Evolutionary conservation across 208 protist species (phyloP).

Genomic region (Leishmania aethiopica): DNA sequence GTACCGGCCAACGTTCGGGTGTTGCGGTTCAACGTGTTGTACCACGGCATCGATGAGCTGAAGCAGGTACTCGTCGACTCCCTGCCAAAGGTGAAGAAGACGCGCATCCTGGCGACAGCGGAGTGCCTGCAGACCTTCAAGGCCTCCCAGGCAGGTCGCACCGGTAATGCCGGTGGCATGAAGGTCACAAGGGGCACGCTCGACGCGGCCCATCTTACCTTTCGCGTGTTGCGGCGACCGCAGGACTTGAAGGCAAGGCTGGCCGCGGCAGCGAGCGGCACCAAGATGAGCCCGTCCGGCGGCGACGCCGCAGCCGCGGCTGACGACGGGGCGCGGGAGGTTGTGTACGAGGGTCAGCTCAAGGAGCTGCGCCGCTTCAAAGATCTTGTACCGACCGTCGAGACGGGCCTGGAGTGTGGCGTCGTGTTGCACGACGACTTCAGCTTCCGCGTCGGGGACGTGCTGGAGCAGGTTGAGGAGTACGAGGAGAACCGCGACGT

Average conservation of each 20-base stretch:
- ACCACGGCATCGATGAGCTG: constrained; percentile 86
- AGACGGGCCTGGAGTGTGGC: constrained; percentile 88
- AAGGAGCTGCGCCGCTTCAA: constrained; percentile 91
- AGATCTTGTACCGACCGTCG: constrained; percentile 84
- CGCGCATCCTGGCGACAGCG: constrained; percentile 64
- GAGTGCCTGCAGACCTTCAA: constrained; percentile 86
- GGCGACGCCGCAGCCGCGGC: constrained; percentile 25
- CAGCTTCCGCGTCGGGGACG: constrained; percentile 73
- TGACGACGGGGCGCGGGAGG: constrained; percentile 42
- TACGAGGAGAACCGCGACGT: constrained; percentile 85
- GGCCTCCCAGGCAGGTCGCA: constrained; percentile 81
- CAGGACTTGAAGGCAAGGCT: constrained; percentile 25
- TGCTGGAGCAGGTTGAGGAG: constrained; percentile 75
- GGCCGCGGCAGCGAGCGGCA: constrained; percentile 7
- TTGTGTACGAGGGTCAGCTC: constrained; percentile 86
- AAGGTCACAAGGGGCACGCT: constrained; percentile 81
- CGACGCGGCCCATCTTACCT: constrained; percentile 58
- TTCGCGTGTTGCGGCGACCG: constrained; percentile 70
- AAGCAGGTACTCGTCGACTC: constrained; percentile 77
- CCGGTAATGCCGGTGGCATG: constrained; percentile 87
- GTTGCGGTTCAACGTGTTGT: constrained; percentile 84
- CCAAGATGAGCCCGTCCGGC: constrained; percentile 1
- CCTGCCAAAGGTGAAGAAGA: constrained; percentile 71
- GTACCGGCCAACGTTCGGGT: constrained; percentile 77
- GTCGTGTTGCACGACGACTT: constrained; percentile 91